Percentiles rank a stretch among this genome's conserved stretches.
Evolutionary conservation across 352 stramenopile species (phyloP).

Genomic region (Phytophthora idaei): DNA sequence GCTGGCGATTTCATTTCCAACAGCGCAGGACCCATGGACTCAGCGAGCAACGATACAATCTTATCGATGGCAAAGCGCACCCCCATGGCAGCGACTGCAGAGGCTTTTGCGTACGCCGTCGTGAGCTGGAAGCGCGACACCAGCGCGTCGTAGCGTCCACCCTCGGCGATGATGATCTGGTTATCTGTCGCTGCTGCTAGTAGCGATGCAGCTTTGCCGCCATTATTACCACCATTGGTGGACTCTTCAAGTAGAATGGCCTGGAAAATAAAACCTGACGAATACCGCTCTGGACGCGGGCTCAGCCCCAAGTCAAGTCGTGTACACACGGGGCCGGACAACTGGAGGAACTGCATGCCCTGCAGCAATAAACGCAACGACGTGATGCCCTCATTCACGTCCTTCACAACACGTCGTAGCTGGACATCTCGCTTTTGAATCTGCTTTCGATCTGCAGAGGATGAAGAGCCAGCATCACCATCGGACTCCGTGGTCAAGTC

Average conservation of each 20-base stretch:
- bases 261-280: slow-evolving; percentile 86
- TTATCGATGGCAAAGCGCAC: slow-evolving; percentile 89
- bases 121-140: slow-evolving; percentile 87
- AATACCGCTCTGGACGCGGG: slow-evolving; percentile 75
- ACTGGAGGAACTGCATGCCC: slow-evolving; percentile 68
- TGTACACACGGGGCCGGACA: slow-evolving; percentile 64
- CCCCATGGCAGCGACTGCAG: slow-evolving; percentile 75
- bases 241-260: slow-evolving; percentile 61
- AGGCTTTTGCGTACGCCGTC: slow-evolving; percentile 73
- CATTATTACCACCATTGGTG: slow-evolving; percentile 19
- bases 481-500: slow-evolving; percentile 23
- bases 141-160: slow-evolving; percentile 81
- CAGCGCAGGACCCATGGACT: slow-evolving; percentile 34
- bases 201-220: slow-evolving; percentile 24
- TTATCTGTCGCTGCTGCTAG: slow-evolving; percentile 47
- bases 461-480: slow-evolving; percentile 19
- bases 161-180: slow-evolving; percentile 79
- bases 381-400: slow-evolving; percentile 68
- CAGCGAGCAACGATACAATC: slow-evolving; percentile 76
- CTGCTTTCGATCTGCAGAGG: slow-evolving; percentile 49
- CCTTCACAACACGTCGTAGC: slow-evolving; percentile 68
- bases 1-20: slow-evolving; percentile 45
- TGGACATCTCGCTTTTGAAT: slow-evolving; percentile 70
- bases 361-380: slow-evolving; percentile 72
- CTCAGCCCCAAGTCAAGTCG: slow-evolving; percentile 81